Base-by-base conservation (phyloP, 305 asterid species). In the Rubia balearica region DNA sequence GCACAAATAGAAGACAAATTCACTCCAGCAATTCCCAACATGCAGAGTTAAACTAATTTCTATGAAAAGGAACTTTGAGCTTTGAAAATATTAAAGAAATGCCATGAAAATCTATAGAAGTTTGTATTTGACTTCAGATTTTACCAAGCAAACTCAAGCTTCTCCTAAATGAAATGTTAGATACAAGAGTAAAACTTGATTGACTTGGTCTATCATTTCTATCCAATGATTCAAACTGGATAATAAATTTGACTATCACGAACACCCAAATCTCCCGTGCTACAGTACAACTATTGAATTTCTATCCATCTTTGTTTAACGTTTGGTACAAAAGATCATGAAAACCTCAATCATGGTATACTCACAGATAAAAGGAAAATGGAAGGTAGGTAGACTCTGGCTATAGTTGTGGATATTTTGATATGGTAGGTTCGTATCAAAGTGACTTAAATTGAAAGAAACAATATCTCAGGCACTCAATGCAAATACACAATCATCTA, bases 1-100 rank as follows among this genome's bases (percentile, higher is more conserved):
- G 61, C 80, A 85, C 61, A 76, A 76, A 65, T n/a, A 45, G 67
- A 71, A 81, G 68, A 10, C 71, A 68, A 82, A 80, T 36, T 75
- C 21, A 21, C n/a, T 60, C 74, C 65, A 55, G 22, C 36, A 68
- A 57, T 66, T 38, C 60, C 48, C 51, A 62, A 49, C 11, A 53
- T 9, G 57, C 63, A 30, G 17, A 68, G 16, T 49, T 27, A 33
- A 7, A 67, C 73, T 41, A 67, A 49, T 43, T 62, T 61, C 68
- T 24, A 0, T 48, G 3, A 10, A 33, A 24, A 67, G 41, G 16
- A 46, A 67, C 24, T 21, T 24, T 45, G 59, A 22, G 22, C 12
- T 24, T 24, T 62, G 24, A 27, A 19, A 14, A 33, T 36, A 62
- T 62, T 14, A 3, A 59, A 21, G 14, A 9, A 33, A 22, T 22